Percentiles rank a stretch among this genome's conserved stretches.
Evolutionary conservation across 805 yeast species (phyloP).

Genomic region (Metschnikowia lachancei): DNA sequence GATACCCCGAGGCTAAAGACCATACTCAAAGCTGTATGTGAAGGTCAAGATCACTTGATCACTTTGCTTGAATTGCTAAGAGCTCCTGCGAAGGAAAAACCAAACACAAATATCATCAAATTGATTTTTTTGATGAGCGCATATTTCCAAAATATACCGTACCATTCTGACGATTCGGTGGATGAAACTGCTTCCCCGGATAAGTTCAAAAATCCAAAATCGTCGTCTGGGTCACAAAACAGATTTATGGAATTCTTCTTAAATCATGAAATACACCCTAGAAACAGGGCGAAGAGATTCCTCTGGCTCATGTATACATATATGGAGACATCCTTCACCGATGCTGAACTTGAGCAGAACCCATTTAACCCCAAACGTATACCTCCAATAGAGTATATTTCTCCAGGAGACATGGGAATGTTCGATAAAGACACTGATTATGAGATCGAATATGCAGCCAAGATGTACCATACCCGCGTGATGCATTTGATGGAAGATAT

Average conservation of each 20-base stretch:
- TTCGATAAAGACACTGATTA: constrained; percentile 49
- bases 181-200: constrained; percentile 13
- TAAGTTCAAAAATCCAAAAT: constrained; percentile 6
- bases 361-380: constrained; percentile 53
- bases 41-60: constrained; percentile 54
- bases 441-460: constrained; percentile 48
- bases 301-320: constrained; percentile 82
- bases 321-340: constrained; percentile 65
- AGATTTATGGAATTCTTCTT: constrained; percentile 75
- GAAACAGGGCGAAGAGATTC: constrained; percentile 66
- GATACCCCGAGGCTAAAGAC: constrained; percentile 93
- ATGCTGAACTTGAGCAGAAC: constrained; percentile 48
- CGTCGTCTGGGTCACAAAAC: constrained; percentile 20
- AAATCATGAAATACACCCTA: constrained; percentile 57
- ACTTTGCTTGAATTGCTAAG: constrained; percentile 46
- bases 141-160: constrained; percentile 52
- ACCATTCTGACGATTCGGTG: constrained; percentile 21
- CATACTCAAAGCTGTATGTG: constrained; percentile 83
- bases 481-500: constrained; percentile 41
- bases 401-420: constrained; percentile 24
- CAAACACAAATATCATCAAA: constrained; percentile 65
- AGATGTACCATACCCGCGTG: constrained; percentile 46
- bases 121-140: constrained; percentile 72
- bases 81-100: constrained; percentile 31
- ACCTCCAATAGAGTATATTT: constrained; percentile 36